These are phyloP conservation scores for Pichia exigua DNA, from an alignment of 805 yeast genomes.

Conservation along the genomic window DNA sequence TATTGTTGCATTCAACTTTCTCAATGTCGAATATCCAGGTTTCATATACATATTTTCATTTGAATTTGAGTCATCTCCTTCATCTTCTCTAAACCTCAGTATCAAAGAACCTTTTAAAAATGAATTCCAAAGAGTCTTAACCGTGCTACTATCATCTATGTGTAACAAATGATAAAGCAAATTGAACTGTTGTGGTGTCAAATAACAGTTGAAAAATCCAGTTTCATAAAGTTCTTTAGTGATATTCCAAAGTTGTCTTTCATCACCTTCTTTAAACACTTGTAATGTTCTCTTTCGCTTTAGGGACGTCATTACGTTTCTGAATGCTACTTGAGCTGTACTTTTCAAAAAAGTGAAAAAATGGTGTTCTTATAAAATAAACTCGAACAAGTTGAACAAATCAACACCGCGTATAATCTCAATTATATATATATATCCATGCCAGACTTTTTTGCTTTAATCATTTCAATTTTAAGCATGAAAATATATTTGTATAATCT, in stretches of 20 bases:
- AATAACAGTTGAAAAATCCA: conserved; percentile 38
- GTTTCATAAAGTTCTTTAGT: conserved; percentile 30
- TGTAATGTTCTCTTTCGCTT: conserved; percentile 4
- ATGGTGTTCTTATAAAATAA: neutral
- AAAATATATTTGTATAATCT: neutral
- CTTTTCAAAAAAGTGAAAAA: neutral
- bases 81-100: conserved; percentile 21
- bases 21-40: conserved; percentile 39
- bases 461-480: neutral
- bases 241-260: conserved; percentile 21
- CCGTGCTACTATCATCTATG: conserved; percentile 16
- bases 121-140: conserved; percentile 33
- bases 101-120: conserved; percentile 36
- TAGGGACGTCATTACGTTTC: neutral
- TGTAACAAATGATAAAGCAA: conserved; percentile 40
- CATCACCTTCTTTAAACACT: conserved; percentile 12
- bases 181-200: conserved; percentile 49
- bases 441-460: neutral
- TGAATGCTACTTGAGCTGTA: neutral
- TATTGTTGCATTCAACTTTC: conserved; percentile 45
- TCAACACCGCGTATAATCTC: neutral
- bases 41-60: conserved; percentile 33
- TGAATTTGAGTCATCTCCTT: conserved; percentile 21
- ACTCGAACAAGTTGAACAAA: neutral
- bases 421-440: too few relatives aligned